Conservation (phyloP, 2,329 filamentous ascomycete genomes). For the Pseudogymnoascus sp. region DNA sequence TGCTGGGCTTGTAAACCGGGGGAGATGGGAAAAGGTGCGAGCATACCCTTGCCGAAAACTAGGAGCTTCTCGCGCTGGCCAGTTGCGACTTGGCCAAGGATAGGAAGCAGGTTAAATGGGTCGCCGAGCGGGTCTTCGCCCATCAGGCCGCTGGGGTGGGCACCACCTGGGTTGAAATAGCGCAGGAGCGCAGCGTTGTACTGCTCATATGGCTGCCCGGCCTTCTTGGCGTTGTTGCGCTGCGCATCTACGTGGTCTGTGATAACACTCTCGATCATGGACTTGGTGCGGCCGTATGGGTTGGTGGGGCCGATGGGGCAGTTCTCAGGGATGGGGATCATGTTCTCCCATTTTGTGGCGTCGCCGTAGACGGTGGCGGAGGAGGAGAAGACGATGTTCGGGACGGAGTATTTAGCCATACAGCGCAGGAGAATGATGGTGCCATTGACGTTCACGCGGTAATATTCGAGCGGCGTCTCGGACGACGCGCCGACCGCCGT, state of each 20-base stretch:
- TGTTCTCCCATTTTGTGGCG: constrained; percentile 88
- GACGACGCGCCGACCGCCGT: constrained; percentile 92
- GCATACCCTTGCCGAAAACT: constrained; percentile 85
- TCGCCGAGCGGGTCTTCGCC: constrained; percentile 95
- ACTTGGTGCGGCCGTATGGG: constrained; percentile 95
- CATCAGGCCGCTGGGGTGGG: constrained; percentile 94
- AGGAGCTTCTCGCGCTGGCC: constrained; percentile 90
- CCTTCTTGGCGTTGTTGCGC: constrained; percentile 75
- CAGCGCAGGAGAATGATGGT: constrained; percentile 78
- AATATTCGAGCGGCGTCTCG: constrained; percentile 95
- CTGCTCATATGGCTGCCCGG: constrained; percentile 66
- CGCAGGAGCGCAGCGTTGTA: constrained; percentile 92
- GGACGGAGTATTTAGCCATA: constrained; percentile 85
- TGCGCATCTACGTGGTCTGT: constrained; percentile 84
- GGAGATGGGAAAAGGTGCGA: no score
- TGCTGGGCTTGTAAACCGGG: not conserved
- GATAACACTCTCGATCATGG: constrained; percentile 85
- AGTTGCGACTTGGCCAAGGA: constrained; percentile 92
- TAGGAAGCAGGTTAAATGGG: constrained; percentile 89
- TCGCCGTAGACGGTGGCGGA: constrained; percentile 98
- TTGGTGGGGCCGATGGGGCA: constrained; percentile 96
- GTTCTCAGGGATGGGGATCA: constrained; percentile 97
- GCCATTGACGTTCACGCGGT: constrained; percentile 91
- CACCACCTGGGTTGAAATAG: constrained; percentile 96
- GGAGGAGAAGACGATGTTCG: constrained; percentile 97